Evolutionary conservation across 192 early-diverging fungal species (phyloP).

Genomic region (Phycomyces blakesleeanus): DNA sequence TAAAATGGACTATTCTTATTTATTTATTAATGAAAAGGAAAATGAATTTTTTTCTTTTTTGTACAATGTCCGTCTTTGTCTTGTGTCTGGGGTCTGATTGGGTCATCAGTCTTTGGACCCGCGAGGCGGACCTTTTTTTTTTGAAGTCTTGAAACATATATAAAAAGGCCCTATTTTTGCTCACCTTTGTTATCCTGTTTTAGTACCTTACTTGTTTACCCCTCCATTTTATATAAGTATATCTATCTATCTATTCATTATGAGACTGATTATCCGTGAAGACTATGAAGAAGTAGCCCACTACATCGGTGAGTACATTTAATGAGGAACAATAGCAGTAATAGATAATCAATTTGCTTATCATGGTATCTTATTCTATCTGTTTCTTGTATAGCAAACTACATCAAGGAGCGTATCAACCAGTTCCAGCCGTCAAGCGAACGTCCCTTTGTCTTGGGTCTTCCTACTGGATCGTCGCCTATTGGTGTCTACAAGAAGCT

Average conservation of each 20-base stretch:
- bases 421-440: constrained; percentile 70
- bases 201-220: background rate
- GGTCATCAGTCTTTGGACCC: no score
- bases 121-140: background rate
- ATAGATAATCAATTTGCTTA: no score
- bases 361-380: no score
- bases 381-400: constrained; percentile 64
- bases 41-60: no score
- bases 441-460: constrained; percentile 80
- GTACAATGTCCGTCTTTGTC: no score
- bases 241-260: constrained; percentile 28
- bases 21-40: no score
- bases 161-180: background rate
- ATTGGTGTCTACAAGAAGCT: constrained; percentile 76
- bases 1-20: no score
- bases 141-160: background rate
- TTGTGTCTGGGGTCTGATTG: no score
- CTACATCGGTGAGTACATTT: constrained; percentile 53
- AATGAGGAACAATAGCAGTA: no score
- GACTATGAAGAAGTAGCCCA: constrained; percentile 65
- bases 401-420: constrained; percentile 75
- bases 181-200: background rate
- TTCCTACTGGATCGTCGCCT: constrained; percentile 86
- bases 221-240: background rate
- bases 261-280: constrained; percentile 75